Conservation (phyloP, 495 filamentous ascomycete genomes). For the Aspergillus nidulans region DNA sequence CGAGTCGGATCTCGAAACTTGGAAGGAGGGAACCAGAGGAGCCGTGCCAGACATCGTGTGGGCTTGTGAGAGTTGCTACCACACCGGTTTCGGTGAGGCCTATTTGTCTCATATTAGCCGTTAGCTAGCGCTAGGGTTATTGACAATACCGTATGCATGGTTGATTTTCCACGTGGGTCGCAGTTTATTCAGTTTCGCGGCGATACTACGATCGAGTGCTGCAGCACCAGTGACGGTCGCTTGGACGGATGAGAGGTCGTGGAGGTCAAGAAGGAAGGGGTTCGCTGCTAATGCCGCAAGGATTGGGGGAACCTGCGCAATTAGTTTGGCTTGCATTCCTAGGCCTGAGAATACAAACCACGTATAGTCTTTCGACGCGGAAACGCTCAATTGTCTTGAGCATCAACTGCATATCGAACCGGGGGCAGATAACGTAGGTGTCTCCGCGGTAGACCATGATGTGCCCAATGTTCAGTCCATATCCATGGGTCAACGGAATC, state of each 20-base stretch:
- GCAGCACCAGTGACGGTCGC: conserved; percentile 9
- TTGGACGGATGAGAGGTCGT: conserved; percentile 9
- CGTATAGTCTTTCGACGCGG: conserved; percentile 9
- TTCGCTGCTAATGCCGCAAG: conserved; percentile 8
- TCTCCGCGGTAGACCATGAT: conserved; percentile 9
- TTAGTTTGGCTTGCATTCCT: neutral
- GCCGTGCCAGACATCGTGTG: conserved; percentile 10
- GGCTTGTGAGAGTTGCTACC: conserved; percentile 3
- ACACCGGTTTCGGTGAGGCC: conserved; percentile 13
- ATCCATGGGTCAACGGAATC: conserved; percentile 11
- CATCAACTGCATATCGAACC: conserved; percentile 12
- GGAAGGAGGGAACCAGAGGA: conserved; percentile 9
- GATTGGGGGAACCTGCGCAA: conserved; percentile 9
- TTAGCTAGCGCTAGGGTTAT: neutral
- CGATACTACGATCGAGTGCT: neutral
- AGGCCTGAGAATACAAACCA: neutral
- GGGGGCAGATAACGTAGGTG: conserved; percentile 4
- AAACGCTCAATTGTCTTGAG: conserved; percentile 6
- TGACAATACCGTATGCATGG: conserved; percentile 11
- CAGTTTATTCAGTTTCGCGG: conserved; percentile 1
- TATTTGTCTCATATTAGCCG: neutral
- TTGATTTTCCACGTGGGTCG: conserved; percentile 3
- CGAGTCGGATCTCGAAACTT: conserved; percentile 1
- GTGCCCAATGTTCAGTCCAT: conserved; percentile 6
- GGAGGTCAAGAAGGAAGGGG: conserved; percentile 8